Percentiles rank a stretch among this genome's conserved stretches.
Conservation (phyloP, 441 rosid genomes). For the Pelargonium myrrhifolium region DNA sequence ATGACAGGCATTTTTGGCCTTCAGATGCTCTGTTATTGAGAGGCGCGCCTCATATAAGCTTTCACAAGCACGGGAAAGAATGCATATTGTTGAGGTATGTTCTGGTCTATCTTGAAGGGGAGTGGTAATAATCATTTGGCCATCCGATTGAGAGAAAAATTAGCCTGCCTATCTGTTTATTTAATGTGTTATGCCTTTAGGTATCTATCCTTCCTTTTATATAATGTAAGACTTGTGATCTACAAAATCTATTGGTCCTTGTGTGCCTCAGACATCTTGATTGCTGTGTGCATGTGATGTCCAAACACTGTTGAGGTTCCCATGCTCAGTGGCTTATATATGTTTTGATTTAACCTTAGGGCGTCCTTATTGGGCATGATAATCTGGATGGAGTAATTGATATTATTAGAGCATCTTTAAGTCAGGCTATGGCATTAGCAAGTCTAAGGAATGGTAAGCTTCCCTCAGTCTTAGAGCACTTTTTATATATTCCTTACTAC, state of each 20-base stretch:
- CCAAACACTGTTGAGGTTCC: background rate
- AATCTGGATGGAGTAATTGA: constrained; percentile 65
- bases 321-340: constrained; percentile 7
- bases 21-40: constrained; percentile 85
- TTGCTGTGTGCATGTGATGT: background rate
- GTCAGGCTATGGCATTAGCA: constrained; percentile 61
- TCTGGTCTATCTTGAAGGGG: background rate
- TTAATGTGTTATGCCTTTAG: too few relatives aligned
- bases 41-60: constrained; percentile 83
- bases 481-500: background rate
- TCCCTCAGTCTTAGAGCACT: background rate
- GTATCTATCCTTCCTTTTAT: too few relatives aligned
- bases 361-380: constrained; percentile 76
- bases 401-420: constrained; percentile 53
- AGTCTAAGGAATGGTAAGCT: constrained; percentile 51
- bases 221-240: too few relatives aligned
- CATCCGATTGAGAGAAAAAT: background rate
- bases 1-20: constrained; percentile 74
- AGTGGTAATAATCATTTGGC: background rate
- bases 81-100: constrained; percentile 82
- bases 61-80: constrained; percentile 75
- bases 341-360: constrained; percentile 38
- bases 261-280: background rate
- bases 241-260: too few relatives aligned
- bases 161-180: too few relatives aligned